These are phyloP conservation scores for Pleurozium schreberi DNA, from an alignment of 225 moss, liverwort and hornwort species.

Conservation along the genomic window DNA sequence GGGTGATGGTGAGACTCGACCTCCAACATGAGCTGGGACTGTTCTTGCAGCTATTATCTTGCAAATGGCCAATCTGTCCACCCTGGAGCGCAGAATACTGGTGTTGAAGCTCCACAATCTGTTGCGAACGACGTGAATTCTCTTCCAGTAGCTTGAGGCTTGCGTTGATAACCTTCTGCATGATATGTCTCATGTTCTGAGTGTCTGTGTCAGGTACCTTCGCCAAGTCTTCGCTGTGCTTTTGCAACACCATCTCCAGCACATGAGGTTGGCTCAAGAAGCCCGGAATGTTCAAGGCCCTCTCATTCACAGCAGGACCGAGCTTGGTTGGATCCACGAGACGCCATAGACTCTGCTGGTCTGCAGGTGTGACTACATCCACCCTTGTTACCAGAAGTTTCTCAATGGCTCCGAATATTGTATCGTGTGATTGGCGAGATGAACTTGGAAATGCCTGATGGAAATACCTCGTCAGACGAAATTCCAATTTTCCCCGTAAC, in stretches of 20 bases:
- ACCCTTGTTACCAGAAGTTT: conserved; percentile 49
- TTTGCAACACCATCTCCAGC: conserved; percentile 72
- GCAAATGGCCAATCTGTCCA: conserved; percentile 53
- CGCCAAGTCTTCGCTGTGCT: conserved; percentile 76
- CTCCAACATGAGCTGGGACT: conserved; percentile 72
- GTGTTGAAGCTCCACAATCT: conserved; percentile 71
- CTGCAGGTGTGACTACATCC: conserved; percentile 10
- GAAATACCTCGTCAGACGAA: background rate
- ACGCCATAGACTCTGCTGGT: conserved; percentile 70
- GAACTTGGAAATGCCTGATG: conserved; percentile 56
- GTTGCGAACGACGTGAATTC: conserved; percentile 68
- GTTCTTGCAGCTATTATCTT: conserved; percentile 47
- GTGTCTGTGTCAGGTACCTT: conserved; percentile 70
- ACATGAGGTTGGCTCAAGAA: conserved; percentile 89
- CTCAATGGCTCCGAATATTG: conserved; percentile 69
- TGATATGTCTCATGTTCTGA: conserved; percentile 67
- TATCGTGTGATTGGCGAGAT: conserved; percentile 64
- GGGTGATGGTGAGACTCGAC: conserved; percentile 22
- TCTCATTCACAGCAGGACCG: conserved; percentile 60
- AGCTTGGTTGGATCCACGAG: conserved; percentile 76
- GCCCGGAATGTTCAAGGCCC: conserved; percentile 63
- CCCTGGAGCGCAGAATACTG: conserved; percentile 58
- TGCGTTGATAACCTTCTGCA: conserved; percentile 94
- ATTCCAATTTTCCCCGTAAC: background rate
- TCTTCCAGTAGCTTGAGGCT: conserved; percentile 85